Base-by-base conservation (phyloP, 495 filamentous ascomycete species). In the Hypomontagnella submonticulosa region DNA sequence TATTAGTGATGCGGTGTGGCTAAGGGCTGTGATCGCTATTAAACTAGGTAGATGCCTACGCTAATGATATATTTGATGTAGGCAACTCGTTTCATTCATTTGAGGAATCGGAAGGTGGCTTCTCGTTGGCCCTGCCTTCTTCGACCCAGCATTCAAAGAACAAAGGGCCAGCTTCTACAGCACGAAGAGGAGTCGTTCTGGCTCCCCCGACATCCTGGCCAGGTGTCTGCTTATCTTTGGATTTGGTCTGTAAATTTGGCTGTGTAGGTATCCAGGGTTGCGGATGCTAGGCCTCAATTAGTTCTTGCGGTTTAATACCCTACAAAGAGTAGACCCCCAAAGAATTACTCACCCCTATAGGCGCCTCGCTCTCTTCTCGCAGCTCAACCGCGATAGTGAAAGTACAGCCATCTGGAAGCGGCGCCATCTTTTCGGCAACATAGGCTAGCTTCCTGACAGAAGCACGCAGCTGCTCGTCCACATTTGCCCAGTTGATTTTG, bases 381-480 rank as follows among this genome's bases (percentile, higher is more conserved):
- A 97, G 79, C 77, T 98, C 95, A 23, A 97, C 88, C 32, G 89
- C 91, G 20, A 98, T 80, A 11, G 92, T 97, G 70, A 92, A 98
- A 13, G 90, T 90, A 75, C 93, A 96, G 60, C 89, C 84, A 16
- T 83, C 77, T 0, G 92, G 92, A 59, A 96, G 69, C 2, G 88
- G 82, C 1, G 71, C 80, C 66, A 97, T 78, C 23, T 79, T 80
- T 42, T 88, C 83, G 63, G 87, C 87, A 18, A 84, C 75, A 23
- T 79, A 76, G 15, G 81, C 79, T 50, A 89, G 74, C 63, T 80
- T 77, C 46, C 75, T 70, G 54, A 90, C 71, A 3, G 79, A 80
- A 18, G 80, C 85, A 9, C 81, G 72, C n/a, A 81, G 60, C 61
- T 81, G 75, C 72, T 83, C 79, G 51, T 81, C 73, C 12, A 83